These are phyloP conservation scores for Miscanthus lutarioriparius DNA, from an alignment of 176 grass and related monocot species.

Conservation along the genomic window DNA sequence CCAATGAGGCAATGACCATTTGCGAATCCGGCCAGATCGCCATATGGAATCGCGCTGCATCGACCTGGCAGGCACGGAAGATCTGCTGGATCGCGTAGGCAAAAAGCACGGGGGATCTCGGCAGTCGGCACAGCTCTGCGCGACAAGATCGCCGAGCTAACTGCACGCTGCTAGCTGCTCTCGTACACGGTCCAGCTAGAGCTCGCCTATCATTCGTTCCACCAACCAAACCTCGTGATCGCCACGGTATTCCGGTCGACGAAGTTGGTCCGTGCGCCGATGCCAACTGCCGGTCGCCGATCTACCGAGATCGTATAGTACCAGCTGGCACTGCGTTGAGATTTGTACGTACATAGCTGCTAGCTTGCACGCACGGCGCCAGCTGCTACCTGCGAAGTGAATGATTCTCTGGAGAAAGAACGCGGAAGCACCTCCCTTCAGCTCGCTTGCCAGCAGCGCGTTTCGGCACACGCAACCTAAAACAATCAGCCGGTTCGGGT, in stretches of 20 bases:
- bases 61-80: not conserved
- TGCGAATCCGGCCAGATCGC: not conserved
- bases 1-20: too few species aligned
- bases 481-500: too few species aligned
- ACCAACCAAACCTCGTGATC: not conserved
- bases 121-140: not conserved
- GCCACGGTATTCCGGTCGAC: not conserved
- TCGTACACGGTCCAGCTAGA: too few species aligned
- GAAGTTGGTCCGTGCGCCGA: not conserved
- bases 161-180: not conserved
- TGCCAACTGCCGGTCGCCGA: not conserved
- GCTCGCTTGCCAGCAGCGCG: not conserved
- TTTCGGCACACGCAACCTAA: too few species aligned
- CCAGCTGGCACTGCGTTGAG: not conserved
- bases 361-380: not conserved
- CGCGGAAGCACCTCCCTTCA: not conserved
- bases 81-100: not conserved
- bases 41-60: not conserved
- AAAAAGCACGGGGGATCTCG: not conserved
- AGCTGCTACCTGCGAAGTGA: not conserved
- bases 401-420: not conserved
- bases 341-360: too few species aligned
- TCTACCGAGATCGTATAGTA: not conserved
- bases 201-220: not conserved
- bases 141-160: not conserved